phyloP scores from a whole-genome alignment of 331 rosid species.

The Spiraea crenata region DNA sequence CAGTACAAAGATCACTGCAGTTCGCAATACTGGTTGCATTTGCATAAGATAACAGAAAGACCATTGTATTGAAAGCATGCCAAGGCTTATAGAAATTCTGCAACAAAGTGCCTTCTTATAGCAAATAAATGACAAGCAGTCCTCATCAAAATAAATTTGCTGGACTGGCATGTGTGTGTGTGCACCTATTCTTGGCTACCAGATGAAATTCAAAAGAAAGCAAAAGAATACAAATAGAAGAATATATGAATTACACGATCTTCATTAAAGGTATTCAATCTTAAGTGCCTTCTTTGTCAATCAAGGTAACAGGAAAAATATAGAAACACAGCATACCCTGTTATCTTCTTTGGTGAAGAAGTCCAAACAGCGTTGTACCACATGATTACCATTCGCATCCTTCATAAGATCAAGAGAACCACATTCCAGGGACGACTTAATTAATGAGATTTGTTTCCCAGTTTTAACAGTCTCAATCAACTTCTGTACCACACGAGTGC shows the following conservation, averaged over 20 bases:
- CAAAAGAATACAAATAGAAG: neutral
- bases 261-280: neutral
- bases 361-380: slow-evolving; percentile 66
- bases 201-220: neutral
- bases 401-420: slow-evolving; percentile 64
- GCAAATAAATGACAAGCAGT: slow-evolving; percentile 1
- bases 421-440: slow-evolving; percentile 59
- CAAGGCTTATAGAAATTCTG: neutral
- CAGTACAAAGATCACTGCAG: neutral
- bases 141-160: neutral
- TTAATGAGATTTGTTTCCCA: slow-evolving; percentile 36
- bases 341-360: slow-evolving; percentile 59
- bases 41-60: neutral
- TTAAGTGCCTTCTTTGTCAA: neutral
- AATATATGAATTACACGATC: slow-evolving; percentile 1
- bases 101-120: slow-evolving; percentile 4
- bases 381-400: slow-evolving; percentile 72
- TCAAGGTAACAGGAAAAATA: slow-evolving; percentile 1
- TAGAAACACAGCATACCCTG: slow-evolving; percentile 33
- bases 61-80: neutral
- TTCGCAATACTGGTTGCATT: slow-evolving; percentile 6
- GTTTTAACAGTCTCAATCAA: slow-evolving; percentile 54
- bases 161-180: neutral
- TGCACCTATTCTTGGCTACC: neutral
- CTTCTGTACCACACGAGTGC: slow-evolving; percentile 84